A percentile compares a stretch with the other conserved stretches of the same genome.
These are phyloP conservation scores for Rasamsonia emersonii DNA, from an alignment of 2,329 filamentous ascomycete genomes.

Conservation along the genomic window DNA sequence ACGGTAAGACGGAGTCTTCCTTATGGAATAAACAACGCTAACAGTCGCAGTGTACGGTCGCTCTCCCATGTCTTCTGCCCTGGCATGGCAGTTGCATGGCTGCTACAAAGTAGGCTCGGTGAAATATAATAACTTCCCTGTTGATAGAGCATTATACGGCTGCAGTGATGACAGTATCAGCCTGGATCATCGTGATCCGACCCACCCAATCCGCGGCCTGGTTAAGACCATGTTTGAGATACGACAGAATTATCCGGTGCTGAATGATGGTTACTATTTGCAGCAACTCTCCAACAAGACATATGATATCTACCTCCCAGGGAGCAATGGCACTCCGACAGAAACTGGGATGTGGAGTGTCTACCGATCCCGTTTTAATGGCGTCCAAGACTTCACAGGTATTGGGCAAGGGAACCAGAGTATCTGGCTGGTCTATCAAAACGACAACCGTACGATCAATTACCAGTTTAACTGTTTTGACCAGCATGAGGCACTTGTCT, in stretches of 20 bases:
- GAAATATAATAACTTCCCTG: slow-evolving; percentile 46
- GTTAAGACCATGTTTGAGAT: slow-evolving; percentile 49
- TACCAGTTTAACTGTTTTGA: slow-evolving; percentile 47
- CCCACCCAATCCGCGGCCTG: slow-evolving; percentile 48
- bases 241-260: slow-evolving; percentile 43
- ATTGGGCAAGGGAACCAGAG: slow-evolving; percentile 29
- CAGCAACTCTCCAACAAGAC: slow-evolving; percentile 46
- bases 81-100: slow-evolving; percentile 52
- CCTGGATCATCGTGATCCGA: slow-evolving; percentile 50
- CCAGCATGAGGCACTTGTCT: slow-evolving; percentile 36
- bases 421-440: slow-evolving; percentile 28
- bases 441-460: slow-evolving; percentile 32
- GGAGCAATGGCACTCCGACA: slow-evolving; percentile 39
- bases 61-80: slow-evolving; percentile 47
- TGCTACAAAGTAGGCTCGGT: slow-evolving; percentile 47
- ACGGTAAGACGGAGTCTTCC: slow-evolving; percentile 19
- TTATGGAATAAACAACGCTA: not conserved
- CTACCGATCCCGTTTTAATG: slow-evolving; percentile 37
- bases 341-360: slow-evolving; percentile 51
- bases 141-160: slow-evolving; percentile 41
- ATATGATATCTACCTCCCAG: slow-evolving; percentile 37
- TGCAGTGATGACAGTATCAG: slow-evolving; percentile 47
- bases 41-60: slow-evolving; percentile 44
- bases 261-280: slow-evolving; percentile 47
- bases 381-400: slow-evolving; percentile 37